Evolutionary conservation across 2,329 filamentous ascomycete genomes (phyloP), one percentile per base, ranked within the genome.

Genomic region (Septoria petroselini): DNA sequence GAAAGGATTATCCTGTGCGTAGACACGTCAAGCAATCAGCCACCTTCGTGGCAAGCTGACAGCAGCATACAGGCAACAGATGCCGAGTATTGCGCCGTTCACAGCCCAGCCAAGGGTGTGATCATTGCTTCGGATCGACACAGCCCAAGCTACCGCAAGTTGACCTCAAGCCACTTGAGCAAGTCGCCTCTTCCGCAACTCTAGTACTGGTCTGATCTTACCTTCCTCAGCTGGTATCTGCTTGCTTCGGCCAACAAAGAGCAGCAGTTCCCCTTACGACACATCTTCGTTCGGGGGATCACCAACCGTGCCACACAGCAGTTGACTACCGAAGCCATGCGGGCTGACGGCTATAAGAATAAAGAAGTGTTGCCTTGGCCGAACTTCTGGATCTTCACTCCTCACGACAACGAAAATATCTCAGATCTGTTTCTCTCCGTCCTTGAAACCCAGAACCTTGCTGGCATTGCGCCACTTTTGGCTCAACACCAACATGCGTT

Each of bases 71-170:
- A 44, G 41, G 33, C 41, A 3, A 47, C 43, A 7, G 25, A 47
- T 12, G 43, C 43, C 17, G 43, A 47, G 17, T 47, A 47, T 7
- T 47, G 43, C 35, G 43, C 33, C 34, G 34, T 47, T 15, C 40
- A 47, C 43, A 40, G 29, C 31, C 43, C 27, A 3, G 34, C 43
- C 3, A 40, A 47, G 9, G 35, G 43, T 8, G 14, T 47, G 15
- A 5, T 47, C 6, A 33, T 47, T 12, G 43, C 43, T 29, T 47
- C 43, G 5, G 43, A 47, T 29, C 29, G 34, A 31, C 43, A 47
- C 27, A 47, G 43, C 7, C 43, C 35, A 11, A 17, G 21, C 12
- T 47, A 47, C 8, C 17, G 43, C 8, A 46, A 51, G 35, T 3
- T 14, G 8, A 41, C 37, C 5, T 25, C 35, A 7, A 35, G n/a